Evolutionary conservation across 352 stramenopile species (phyloP), one percentile per base, ranked within the genome.

Genomic region (Pythium brachiatum): DNA sequence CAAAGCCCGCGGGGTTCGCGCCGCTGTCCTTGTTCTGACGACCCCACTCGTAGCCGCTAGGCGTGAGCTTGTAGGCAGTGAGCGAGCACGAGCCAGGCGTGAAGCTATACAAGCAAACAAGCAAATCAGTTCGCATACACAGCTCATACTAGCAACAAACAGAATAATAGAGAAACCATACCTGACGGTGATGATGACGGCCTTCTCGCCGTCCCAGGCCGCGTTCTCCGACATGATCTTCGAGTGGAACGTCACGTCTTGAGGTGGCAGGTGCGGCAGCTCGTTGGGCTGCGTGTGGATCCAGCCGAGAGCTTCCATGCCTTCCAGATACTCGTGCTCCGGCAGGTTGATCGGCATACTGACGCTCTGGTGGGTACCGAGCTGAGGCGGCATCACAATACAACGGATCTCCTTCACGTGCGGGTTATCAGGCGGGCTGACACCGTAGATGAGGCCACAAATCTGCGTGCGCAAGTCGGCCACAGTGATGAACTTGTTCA

Each of bases 271-370:
- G 62, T 98, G 95, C 59, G 97, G 95, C 38, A 99, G 69, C 69
- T 99, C 97, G 66, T 98, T 99, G 13, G 97, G 97, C 75, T 99
- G 97, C 1, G 98, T 99, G 81, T 99, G 98, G 57, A 99, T 98
- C 97, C 97, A 99, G 7, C 98, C 98, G 9, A 99, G 84, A 53
- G 97, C 96, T 73, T 99, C 96, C 77, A 99, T 89, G 13, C 96
- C 97, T 57, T 99, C 92, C 54, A 99, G 70, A 58, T 98, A 94
- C 61, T 99, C 96, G 75, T 99, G 95, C 34, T 98, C 87, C 0
- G 98, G 98, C 46, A 99, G 79, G 29, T 92, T 80, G 62, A 98
- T 93, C 21, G 98, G 97, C n/a, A 99, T 81, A 52, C 94, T 99
- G 20, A 99, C 96, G 58, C 72, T 97, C 72, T 99, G 95, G 62